phyloP scores from a whole-genome alignment of 2,329 filamentous ascomycete genomes.

The Fusarium nematophilum region DNA sequence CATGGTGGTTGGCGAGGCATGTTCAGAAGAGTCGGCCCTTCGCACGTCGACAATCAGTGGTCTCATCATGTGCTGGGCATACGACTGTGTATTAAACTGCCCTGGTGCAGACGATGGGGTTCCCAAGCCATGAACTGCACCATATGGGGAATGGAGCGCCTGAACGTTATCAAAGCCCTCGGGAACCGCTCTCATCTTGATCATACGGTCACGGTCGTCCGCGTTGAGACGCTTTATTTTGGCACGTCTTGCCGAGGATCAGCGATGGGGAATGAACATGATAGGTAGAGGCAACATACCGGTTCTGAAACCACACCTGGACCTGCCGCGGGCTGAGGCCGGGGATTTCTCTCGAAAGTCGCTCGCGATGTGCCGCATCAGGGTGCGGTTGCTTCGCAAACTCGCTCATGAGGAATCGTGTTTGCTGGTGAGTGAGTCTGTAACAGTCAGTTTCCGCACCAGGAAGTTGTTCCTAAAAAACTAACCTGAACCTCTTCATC shows the following conservation, averaged over 20 bases:
- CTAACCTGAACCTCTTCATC: conserved; percentile 84
- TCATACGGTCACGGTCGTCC: conserved; percentile 77
- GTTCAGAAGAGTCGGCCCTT: conserved; percentile 71
- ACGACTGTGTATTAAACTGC: conserved; percentile 61
- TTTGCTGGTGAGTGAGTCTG: conserved; percentile 95
- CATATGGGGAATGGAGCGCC: conserved; percentile 75
- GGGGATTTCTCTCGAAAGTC: conserved; percentile 89
- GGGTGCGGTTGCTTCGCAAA: conserved; percentile 95
- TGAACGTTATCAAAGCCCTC: conserved; percentile 78
- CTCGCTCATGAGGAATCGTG: conserved; percentile 96
- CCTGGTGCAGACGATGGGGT: conserved; percentile 61
- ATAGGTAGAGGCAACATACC: conserved; percentile 64
- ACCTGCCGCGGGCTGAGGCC: conserved; percentile 92
- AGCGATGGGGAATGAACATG: conserved; percentile 10
- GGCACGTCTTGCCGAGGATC: conserved; percentile 63
- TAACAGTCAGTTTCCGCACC: conserved; percentile 48
- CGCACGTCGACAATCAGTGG: conserved; percentile 77
- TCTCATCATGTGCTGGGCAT: conserved; percentile 71
- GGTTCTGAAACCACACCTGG: conserved; percentile 98
- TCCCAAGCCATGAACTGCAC: conserved; percentile 66
- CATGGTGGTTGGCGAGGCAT: conserved; percentile 74
- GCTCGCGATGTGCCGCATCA: conserved; percentile 89
- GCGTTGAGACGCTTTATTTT: conserved; percentile 78
- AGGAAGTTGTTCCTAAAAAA: not conserved
- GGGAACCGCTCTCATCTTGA: conserved; percentile 77